phyloP scores from a whole-genome alignment of 140 eudicot genomes.

The Bidens hawaiensis region DNA sequence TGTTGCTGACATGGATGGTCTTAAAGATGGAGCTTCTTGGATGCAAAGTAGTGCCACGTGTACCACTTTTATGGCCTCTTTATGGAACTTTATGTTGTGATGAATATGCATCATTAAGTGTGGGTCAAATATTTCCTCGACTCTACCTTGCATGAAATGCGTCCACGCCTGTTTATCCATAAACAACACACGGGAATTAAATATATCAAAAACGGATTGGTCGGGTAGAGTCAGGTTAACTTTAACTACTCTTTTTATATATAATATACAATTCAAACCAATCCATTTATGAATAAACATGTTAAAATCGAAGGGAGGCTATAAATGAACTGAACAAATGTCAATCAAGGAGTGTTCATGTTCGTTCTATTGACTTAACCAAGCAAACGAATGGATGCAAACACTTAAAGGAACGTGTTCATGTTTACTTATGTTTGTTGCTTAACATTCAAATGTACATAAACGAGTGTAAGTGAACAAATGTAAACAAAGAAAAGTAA shows the following conservation, averaged over 20 bases:
- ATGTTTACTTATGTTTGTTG: too few species aligned
- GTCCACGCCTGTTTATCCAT: constrained; percentile 51
- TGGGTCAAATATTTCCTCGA: constrained; percentile 57
- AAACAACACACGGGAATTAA: neutral
- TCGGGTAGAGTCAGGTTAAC: neutral
- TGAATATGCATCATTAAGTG: constrained; percentile 43
- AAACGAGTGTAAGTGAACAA: neutral
- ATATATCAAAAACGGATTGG: neutral
- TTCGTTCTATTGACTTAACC: too few species aligned
- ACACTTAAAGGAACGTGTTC: neutral
- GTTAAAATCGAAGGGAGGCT: neutral
- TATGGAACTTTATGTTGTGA: constrained; percentile 13
- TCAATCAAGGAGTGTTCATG: too few species aligned
- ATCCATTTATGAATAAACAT: neutral
- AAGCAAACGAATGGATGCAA: neutral
- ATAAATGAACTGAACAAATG: too few species aligned
- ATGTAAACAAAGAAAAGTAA: neutral
- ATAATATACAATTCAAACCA: too few species aligned
- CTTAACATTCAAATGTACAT: neutral
- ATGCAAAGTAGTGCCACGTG: constrained; percentile 70
- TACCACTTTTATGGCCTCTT: constrained; percentile 42
- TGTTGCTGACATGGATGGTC: constrained; percentile 60
- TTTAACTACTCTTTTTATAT: neutral
- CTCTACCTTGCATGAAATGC: constrained; percentile 45
- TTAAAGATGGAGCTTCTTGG: constrained; percentile 52